Evolutionary conservation across 2,329 filamentous ascomycete genomes (phyloP).

Genomic region (Macrophomina tecta): DNA sequence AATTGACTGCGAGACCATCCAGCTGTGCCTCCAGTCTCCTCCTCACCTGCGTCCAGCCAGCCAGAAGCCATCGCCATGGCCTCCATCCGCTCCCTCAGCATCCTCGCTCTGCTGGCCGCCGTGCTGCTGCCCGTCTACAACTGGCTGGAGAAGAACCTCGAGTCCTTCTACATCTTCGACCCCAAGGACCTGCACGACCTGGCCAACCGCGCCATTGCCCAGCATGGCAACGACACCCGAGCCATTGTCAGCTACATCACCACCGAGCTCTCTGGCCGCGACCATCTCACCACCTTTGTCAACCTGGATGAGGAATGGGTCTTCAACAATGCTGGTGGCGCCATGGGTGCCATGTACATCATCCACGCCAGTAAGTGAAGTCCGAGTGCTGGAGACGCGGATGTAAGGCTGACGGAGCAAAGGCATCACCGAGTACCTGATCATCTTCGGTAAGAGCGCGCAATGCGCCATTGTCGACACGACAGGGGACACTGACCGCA

Average conservation of each 20-base stretch:
- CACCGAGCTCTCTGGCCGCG: conserved; percentile 60
- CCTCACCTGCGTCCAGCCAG: not conserved
- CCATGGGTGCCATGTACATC: conserved; percentile 91
- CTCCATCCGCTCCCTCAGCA: conserved; percentile 21
- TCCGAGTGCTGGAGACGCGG: not conserved
- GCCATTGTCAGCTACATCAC: conserved; percentile 74
- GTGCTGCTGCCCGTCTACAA: conserved; percentile 22
- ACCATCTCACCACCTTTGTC: conserved; percentile 53
- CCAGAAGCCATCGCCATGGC: conserved; percentile 1
- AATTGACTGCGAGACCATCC: not conserved
- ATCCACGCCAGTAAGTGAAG: conserved; percentile 75
- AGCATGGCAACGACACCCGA: conserved; percentile 77
- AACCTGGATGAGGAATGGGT: conserved; percentile 82
- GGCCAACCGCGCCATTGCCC: conserved; percentile 67
- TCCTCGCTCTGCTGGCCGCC: conserved; percentile 16
- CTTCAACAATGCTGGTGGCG: conserved; percentile 90
- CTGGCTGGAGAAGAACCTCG: conserved; percentile 32
- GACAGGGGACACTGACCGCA: conserved; percentile 6
- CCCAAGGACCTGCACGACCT: conserved; percentile 72
- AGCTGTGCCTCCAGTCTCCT: not conserved
- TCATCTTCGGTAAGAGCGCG: conserved; percentile 69
- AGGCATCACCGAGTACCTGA: conserved; percentile 86
- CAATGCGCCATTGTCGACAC: not conserved
- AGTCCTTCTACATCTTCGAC: conserved; percentile 74
- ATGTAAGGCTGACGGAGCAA: not conserved